Evolutionary conservation across 441 rosid species (phyloP).

Genomic region (Geranium incanum): DNA sequence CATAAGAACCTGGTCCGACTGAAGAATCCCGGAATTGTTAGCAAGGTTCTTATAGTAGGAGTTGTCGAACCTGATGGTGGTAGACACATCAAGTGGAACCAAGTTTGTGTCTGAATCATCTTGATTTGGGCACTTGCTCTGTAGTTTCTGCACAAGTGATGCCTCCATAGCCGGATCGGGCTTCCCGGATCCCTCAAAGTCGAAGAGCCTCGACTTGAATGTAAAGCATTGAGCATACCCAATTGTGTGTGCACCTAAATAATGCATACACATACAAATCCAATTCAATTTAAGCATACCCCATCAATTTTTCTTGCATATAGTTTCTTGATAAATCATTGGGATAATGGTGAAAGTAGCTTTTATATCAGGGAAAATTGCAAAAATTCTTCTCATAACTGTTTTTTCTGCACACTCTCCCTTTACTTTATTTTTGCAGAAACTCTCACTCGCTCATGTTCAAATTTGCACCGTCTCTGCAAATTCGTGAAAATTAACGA

Average conservation of each 20-base stretch:
- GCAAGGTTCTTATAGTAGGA: conserved; percentile 39
- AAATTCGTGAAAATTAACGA: too few relatives aligned
- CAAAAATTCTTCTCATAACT: too few relatives aligned
- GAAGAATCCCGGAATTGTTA: conserved; percentile 47
- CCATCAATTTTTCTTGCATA: too few relatives aligned
- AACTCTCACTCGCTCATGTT: too few relatives aligned
- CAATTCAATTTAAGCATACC: too few relatives aligned
- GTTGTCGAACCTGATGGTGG: conserved; percentile 41
- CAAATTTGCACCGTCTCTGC: too few relatives aligned
- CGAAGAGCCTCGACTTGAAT: conserved; percentile 57
- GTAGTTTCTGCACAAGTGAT: conserved; percentile 39
- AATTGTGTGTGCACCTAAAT: conserved; percentile 50
- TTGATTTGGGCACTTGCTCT: conserved; percentile 41
- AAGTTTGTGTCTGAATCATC: conserved; percentile 38
- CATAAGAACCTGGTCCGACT: conserved; percentile 64
- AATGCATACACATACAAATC: too few relatives aligned
- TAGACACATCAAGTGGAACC: conserved; percentile 40
- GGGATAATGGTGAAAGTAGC: too few relatives aligned
- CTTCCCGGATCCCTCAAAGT: conserved; percentile 44
- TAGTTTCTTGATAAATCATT: too few relatives aligned
- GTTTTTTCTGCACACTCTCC: too few relatives aligned
- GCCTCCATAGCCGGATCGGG: conserved; percentile 50
- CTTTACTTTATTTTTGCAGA: too few relatives aligned
- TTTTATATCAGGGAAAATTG: too few relatives aligned
- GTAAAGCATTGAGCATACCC: conserved; percentile 67